These are phyloP conservation scores for Fraxinus ornus DNA, from an alignment of 305 asterid genomes.

Conservation along the genomic window DNA sequence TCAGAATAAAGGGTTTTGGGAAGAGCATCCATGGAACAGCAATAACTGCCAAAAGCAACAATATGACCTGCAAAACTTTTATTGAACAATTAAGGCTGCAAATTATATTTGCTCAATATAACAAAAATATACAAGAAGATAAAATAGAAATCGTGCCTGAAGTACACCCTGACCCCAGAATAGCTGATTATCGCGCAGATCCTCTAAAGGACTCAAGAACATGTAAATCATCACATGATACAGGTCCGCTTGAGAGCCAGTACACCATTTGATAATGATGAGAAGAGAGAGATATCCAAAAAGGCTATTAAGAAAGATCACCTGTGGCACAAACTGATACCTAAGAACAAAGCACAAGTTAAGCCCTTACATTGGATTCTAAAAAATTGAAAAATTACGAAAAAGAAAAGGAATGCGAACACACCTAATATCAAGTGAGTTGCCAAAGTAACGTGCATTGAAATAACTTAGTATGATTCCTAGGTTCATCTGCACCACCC, in stretches of 20 bases:
- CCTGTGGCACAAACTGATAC: conserved; percentile 95
- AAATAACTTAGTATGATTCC: conserved; percentile 87
- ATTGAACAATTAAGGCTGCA: conserved; percentile 11
- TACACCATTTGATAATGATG: conserved; percentile 82
- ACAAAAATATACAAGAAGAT: conserved; percentile 19
- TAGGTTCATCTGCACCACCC: conserved; percentile 89
- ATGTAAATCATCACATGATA: conserved; percentile 99
- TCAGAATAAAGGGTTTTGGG: conserved; percentile 93
- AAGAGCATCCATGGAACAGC: conserved; percentile 99
- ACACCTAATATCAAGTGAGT: conserved; percentile 78
- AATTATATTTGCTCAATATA: neutral
- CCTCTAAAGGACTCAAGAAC: conserved; percentile 96
- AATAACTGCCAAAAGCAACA: conserved; percentile 76
- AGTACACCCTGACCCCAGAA: conserved; percentile 87
- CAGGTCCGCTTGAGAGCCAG: conserved; percentile 95
- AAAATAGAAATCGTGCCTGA: conserved; percentile 56
- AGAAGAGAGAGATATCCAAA: conserved; percentile 97
- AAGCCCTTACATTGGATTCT: conserved; percentile 24
- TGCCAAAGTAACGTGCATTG: conserved; percentile 72
- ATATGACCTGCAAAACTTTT: conserved; percentile 53
- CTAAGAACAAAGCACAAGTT: conserved; percentile 40
- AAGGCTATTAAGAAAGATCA: conserved; percentile 91
- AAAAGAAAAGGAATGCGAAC: conserved; percentile 23
- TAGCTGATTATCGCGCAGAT: conserved; percentile 79
- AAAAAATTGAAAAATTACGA: neutral